A percentile compares a stretch with the other conserved stretches of the same genome.
Evolutionary conservation across 2,329 filamentous ascomycete species (phyloP).

Genomic region (Verruconis gallopava): DNA sequence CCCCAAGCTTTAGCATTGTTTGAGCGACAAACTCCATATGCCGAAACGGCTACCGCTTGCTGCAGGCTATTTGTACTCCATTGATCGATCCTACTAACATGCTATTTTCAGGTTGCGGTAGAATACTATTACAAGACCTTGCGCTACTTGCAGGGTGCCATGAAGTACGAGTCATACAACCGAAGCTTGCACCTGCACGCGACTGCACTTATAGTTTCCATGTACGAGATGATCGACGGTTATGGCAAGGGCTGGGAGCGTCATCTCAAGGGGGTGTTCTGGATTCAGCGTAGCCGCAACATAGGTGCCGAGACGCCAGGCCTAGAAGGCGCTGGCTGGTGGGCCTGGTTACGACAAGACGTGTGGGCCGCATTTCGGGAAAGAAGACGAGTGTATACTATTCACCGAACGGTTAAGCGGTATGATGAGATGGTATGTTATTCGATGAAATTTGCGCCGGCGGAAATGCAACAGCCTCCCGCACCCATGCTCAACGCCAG

Average conservation of each 20-base stretch:
- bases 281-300: constrained; percentile 50
- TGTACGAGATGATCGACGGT: constrained; percentile 54
- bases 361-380: constrained; percentile 52
- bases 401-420: constrained; percentile 42
- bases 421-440: constrained; percentile 30
- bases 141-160: constrained; percentile 46
- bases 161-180: constrained; percentile 45
- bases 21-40: too few species aligned
- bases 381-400: constrained; percentile 41
- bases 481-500: too few species aligned
- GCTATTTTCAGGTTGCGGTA: constrained; percentile 25
- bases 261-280: constrained; percentile 52
- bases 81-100: constrained; percentile 15
- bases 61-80: too few species aligned
- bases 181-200: constrained; percentile 45
- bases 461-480: too few species aligned
- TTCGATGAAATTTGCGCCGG: too few species aligned
- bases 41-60: too few species aligned
- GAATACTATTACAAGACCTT: constrained; percentile 52
- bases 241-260: constrained; percentile 45
- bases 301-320: constrained; percentile 47
- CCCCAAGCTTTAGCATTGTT: too few species aligned
- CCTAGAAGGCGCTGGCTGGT: constrained; percentile 47
- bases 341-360: constrained; percentile 54
- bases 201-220: constrained; percentile 47